Conservation (phyloP, 2,329 filamentous ascomycete species). For the Fusarium nanum region DNA sequence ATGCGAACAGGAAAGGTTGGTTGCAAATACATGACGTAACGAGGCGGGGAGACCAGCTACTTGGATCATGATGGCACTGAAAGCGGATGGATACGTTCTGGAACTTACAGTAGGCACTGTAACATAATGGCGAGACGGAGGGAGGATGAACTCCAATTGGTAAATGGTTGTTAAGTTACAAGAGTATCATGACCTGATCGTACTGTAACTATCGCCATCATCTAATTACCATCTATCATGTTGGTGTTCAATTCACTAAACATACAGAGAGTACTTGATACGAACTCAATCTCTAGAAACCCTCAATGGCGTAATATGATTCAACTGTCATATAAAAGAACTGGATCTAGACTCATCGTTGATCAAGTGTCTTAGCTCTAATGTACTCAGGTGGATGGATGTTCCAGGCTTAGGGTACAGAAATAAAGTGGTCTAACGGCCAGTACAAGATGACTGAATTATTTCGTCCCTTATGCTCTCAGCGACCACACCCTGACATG, state of each 20-base stretch:
- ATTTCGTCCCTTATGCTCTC: too few relatives aligned
- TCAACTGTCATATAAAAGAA: slow-evolving; percentile 1
- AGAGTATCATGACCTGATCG: neutral
- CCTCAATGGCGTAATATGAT: slow-evolving; percentile 21
- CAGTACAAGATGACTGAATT: too few relatives aligned
- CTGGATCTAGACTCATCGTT: slow-evolving; percentile 15
- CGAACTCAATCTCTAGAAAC: neutral
- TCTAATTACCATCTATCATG: neutral
- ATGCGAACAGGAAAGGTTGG: slow-evolving; percentile 31
- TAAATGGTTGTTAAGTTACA: neutral
- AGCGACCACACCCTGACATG: too few relatives aligned
- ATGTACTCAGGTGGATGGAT: neutral
- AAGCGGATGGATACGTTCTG: slow-evolving; percentile 9
- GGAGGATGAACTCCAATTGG: neutral
- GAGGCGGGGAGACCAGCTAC: slow-evolving; percentile 30
- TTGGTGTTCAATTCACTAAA: neutral
- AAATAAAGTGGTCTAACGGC: too few relatives aligned
- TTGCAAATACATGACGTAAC: slow-evolving; percentile 48
- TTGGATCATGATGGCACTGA: slow-evolving; percentile 33
- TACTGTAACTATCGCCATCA: neutral
- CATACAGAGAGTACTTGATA: neutral
- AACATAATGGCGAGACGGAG: neutral
- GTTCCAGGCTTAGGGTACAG: too few relatives aligned
- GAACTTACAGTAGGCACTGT: neutral
- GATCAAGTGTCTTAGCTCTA: slow-evolving; percentile 9